phyloP scores from a whole-genome alignment of 345 rosid genomes.

The Brassica cretica region DNA sequence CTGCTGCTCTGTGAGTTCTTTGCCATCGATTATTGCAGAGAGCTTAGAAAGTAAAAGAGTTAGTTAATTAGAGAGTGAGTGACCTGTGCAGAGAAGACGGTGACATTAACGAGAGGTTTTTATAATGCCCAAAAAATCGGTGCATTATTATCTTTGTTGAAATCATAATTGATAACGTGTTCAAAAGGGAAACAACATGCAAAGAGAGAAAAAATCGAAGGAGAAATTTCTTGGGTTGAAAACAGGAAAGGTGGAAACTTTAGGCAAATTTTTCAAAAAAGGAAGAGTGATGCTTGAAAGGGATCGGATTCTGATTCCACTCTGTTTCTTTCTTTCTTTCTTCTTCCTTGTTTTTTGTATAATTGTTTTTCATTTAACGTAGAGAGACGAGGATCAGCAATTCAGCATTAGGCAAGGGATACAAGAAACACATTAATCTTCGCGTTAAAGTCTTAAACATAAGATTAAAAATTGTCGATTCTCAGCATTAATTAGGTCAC shows the following conservation, averaged over 20 bases:
- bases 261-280: slow-evolving; percentile 33
- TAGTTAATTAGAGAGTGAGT: slow-evolving; percentile 9
- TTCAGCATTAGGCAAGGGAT: not conserved
- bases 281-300: slow-evolving; percentile 21
- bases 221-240: slow-evolving; percentile 22
- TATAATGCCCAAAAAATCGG: slow-evolving; percentile 21
- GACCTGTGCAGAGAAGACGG: slow-evolving; percentile 34
- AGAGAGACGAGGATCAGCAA: not conserved
- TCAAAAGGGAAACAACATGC: slow-evolving; percentile 22
- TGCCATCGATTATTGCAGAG: slow-evolving; percentile 19
- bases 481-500: slow-evolving; percentile 24
- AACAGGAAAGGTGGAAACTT: slow-evolving; percentile 27
- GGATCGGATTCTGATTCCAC: slow-evolving; percentile 38
- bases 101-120: slow-evolving; percentile 19
- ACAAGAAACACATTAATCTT: not conserved
- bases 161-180: slow-evolving; percentile 30
- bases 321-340: slow-evolving; percentile 19
- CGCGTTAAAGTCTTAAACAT: slow-evolving; percentile 5
- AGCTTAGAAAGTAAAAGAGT: not conserved
- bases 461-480: slow-evolving; percentile 1
- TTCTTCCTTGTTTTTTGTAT: not conserved
- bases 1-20: slow-evolving; percentile 21
- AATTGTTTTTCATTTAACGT: not conserved
- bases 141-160: not conserved
- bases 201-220: slow-evolving; percentile 4